phyloP scores from a whole-genome alignment of 306 rosid species.

The Malus sieversii region DNA sequence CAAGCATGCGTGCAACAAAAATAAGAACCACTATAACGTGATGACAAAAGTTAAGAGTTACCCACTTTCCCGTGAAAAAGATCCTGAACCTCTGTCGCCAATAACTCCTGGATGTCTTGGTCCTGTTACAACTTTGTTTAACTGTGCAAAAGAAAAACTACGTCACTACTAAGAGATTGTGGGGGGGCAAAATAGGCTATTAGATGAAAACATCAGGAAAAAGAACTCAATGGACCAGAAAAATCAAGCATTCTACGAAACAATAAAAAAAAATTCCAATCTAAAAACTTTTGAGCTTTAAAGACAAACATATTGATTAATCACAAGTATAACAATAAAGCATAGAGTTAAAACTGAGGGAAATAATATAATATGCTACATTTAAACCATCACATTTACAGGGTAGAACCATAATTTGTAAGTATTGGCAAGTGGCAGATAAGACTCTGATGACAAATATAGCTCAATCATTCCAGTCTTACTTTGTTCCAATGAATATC shows the following conservation, averaged over 20 bases:
- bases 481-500: background rate
- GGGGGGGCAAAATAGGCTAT: background rate
- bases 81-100: conserved; percentile 87
- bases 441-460: background rate
- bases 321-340: background rate
- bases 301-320: background rate
- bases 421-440: background rate
- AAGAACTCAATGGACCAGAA: background rate
- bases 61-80: conserved; percentile 88
- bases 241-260: background rate
- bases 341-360: background rate
- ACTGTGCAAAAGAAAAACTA: conserved; percentile 35
- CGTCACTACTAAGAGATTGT: background rate
- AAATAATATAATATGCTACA: background rate
- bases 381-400: background rate
- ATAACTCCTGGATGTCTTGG: conserved; percentile 87
- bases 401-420: background rate
- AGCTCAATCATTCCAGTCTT: background rate
- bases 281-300: background rate
- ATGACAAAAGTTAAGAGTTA: background rate
- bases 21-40: background rate
- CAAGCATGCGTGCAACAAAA: background rate
- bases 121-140: conserved; percentile 91
- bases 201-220: background rate
- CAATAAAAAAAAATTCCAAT: background rate